These are phyloP conservation scores for Ulmus americana DNA, from an alignment of 331 rosid species.

Conservation along the genomic window DNA sequence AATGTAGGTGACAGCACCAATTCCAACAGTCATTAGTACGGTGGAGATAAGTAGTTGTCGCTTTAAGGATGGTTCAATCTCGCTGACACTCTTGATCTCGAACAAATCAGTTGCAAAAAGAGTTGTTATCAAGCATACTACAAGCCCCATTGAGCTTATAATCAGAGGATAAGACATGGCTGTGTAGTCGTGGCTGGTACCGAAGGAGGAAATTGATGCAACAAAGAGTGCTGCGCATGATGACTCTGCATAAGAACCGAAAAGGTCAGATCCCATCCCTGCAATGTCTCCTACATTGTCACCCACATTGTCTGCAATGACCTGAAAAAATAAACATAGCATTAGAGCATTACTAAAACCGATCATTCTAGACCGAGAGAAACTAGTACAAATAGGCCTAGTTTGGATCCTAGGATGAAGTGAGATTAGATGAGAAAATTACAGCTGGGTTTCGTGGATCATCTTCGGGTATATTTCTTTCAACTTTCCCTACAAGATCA, in stretches of 20 bases:
- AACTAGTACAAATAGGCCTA: neutral
- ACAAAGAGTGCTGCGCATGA: constrained; percentile 70
- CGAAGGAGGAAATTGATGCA: constrained; percentile 68
- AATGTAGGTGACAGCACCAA: constrained; percentile 43
- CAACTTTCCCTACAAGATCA: constrained; percentile 60
- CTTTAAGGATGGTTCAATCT: constrained; percentile 54
- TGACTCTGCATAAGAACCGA: constrained; percentile 68
- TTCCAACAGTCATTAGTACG: constrained; percentile 52
- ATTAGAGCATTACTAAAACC: no score
- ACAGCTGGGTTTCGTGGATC: constrained; percentile 72
- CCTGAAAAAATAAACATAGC: constrained; percentile 30
- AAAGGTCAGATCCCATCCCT: constrained; percentile 72
- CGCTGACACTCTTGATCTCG: constrained; percentile 40
- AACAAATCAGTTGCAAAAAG: constrained; percentile 57
- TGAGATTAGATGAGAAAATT: constrained; percentile 13
- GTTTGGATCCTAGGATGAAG: neutral
- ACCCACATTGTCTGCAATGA: constrained; percentile 71
- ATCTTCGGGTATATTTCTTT: constrained; percentile 61
- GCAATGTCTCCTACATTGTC: constrained; percentile 75
- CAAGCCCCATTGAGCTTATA: constrained; percentile 60
- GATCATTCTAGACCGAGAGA: no score
- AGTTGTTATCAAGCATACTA: constrained; percentile 58
- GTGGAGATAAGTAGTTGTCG: constrained; percentile 59
- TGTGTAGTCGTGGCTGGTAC: constrained; percentile 43
- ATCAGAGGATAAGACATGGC: constrained; percentile 71